phyloP scores from a whole-genome alignment of 768 basidiomycete genomes.

The Tylopilus balloui region DNA sequence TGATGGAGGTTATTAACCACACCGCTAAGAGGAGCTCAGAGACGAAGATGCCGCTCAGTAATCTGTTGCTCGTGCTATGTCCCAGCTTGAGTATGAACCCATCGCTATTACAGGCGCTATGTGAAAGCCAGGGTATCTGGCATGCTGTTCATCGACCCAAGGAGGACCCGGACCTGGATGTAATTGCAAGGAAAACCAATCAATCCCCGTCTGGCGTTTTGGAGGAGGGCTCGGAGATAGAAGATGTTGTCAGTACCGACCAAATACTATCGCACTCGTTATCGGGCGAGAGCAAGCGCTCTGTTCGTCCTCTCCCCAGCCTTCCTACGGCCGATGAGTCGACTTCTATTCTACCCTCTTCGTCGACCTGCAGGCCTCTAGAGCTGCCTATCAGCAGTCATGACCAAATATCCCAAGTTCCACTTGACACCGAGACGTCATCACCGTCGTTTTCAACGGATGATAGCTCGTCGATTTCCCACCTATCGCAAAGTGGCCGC shows the following conservation, averaged over 20 bases:
- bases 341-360: constrained; percentile 2
- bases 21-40: constrained; percentile 63
- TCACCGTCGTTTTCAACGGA: constrained; percentile 28
- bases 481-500: constrained; percentile 26
- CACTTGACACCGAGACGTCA: constrained; percentile 19
- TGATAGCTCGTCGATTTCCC: constrained; percentile 34
- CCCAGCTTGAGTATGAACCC: constrained; percentile 82
- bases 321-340: constrained; percentile 17
- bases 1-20: constrained; percentile 72
- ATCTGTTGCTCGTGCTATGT: constrained; percentile 82
- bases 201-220: background rate
- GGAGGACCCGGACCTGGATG: constrained; percentile 7
- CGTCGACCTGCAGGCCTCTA: constrained; percentile 4
- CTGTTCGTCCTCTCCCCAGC: constrained; percentile 22
- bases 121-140: constrained; percentile 72
- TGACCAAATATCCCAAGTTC: background rate
- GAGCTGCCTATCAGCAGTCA: background rate
- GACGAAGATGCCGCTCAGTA: constrained; percentile 92
- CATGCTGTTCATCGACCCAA: constrained; percentile 21
- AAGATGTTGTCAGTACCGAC: background rate
- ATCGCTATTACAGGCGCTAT: constrained; percentile 63
- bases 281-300: constrained; percentile 15
- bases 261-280: constrained; percentile 1
- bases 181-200: background rate
- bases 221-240: background rate